Percentiles rank a stretch among this genome's conserved stretches.
Conservation (phyloP, 108 stramenopile species). For the Nitzschia palea region DNA sequence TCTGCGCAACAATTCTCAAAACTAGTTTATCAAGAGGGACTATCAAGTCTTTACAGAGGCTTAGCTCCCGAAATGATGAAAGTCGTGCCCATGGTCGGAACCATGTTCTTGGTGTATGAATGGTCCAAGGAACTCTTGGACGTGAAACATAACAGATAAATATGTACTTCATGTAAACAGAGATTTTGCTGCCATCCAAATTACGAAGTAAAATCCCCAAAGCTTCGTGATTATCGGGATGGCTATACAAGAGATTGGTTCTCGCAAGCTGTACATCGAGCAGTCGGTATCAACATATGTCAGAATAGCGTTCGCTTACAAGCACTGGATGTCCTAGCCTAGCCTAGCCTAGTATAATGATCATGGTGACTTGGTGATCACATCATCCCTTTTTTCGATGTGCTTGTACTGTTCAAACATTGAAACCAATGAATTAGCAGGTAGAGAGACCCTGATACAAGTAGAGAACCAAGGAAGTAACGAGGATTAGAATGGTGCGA, state of each 20-base stretch:
- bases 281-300: no score
- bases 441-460: background rate
- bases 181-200: no score
- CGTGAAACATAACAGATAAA: slow-evolving; percentile 47
- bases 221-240: no score
- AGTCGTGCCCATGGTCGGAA: slow-evolving; percentile 94
- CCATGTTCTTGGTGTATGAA: slow-evolving; percentile 93
- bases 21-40: slow-evolving; percentile 68
- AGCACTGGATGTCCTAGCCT: no score
- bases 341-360: background rate
- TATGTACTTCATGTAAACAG: no score
- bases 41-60: slow-evolving; percentile 87
- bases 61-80: slow-evolving; percentile 90
- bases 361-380: background rate
- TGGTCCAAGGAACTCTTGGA: slow-evolving; percentile 72
- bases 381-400: background rate
- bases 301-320: no score
- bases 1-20: slow-evolving; percentile 55
- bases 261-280: no score
- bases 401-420: background rate
- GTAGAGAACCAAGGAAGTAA: background rate
- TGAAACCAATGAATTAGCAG: background rate
- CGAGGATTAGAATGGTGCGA: no score
- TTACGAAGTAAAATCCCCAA: no score
- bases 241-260: no score